These are phyloP conservation scores for Eucalyptus erythrocorys DNA, from an alignment of 345 rosid genomes.

Conservation along the genomic window DNA sequence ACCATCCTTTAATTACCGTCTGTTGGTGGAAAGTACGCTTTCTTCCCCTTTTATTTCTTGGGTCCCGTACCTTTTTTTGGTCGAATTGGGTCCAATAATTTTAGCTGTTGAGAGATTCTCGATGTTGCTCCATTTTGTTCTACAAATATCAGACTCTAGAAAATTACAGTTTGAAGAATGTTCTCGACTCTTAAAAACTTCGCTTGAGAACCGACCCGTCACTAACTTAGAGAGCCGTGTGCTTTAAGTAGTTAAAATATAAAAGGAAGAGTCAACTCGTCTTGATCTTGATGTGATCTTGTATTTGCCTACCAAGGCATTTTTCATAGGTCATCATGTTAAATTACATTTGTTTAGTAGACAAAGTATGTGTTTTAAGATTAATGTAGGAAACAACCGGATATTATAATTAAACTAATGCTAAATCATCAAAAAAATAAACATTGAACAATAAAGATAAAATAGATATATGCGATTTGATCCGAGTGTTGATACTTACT, in stretches of 20 bases:
- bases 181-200: neutral
- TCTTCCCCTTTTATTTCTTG: neutral
- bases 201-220: neutral
- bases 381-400: too few species aligned
- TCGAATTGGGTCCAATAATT: neutral
- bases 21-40: neutral
- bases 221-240: neutral
- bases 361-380: neutral
- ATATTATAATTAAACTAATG: too few species aligned
- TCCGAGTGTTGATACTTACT: accelerated
- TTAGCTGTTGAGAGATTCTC: neutral
- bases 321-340: neutral
- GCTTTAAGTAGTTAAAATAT: neutral
- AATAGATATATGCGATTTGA: too few species aligned
- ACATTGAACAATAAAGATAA: too few species aligned
- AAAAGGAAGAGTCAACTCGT: neutral
- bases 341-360: neutral
- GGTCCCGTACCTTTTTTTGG: neutral
- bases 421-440: too few species aligned
- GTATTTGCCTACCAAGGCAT: too few species aligned
- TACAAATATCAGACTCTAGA: neutral
- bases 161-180: neutral
- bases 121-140: neutral
- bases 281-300: neutral
- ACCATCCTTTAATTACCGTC: neutral